These are phyloP conservation scores for Mercurialis annua DNA, from an alignment of 345 rosid genomes.

Conservation along the genomic window DNA sequence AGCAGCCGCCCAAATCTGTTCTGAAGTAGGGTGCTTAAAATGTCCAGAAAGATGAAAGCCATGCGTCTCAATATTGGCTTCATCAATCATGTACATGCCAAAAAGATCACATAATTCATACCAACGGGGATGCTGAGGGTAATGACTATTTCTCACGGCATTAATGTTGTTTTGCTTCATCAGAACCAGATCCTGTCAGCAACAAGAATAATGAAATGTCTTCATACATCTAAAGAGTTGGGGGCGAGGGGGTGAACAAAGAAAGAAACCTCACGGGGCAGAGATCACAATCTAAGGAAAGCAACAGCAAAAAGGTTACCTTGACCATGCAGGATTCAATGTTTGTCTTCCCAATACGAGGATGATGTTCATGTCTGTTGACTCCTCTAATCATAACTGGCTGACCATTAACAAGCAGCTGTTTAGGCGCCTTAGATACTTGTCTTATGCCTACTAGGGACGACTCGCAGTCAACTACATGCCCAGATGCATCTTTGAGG, in stretches of 20 bases:
- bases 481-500: conserved; percentile 77
- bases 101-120: conserved; percentile 92
- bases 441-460: conserved; percentile 78
- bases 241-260: background rate
- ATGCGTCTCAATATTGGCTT: conserved; percentile 98
- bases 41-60: conserved; percentile 71
- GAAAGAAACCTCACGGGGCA: conserved; percentile 7
- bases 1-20: conserved; percentile 87
- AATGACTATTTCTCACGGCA: conserved; percentile 97
- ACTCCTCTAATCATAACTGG: conserved; percentile 90
- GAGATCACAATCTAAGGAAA: conserved; percentile 12
- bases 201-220: conserved; percentile 12
- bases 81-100: conserved; percentile 98
- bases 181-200: conserved; percentile 75
- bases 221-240: background rate
- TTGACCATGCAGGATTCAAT: conserved; percentile 96
- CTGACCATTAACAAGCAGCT: conserved; percentile 85
- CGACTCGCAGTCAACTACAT: conserved; percentile 84
- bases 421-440: conserved; percentile 85
- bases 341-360: conserved; percentile 93
- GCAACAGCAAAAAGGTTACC: conserved; percentile 40
- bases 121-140: conserved; percentile 99
- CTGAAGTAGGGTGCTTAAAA: conserved; percentile 86
- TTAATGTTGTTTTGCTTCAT: conserved; percentile 95
- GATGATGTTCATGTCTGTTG: conserved; percentile 99